A percentile compares a stretch with the other conserved stretches of the same genome.
Conservation (phyloP, 2,329 filamentous ascomycete species). For the Xylariaceae sp. region DNA sequence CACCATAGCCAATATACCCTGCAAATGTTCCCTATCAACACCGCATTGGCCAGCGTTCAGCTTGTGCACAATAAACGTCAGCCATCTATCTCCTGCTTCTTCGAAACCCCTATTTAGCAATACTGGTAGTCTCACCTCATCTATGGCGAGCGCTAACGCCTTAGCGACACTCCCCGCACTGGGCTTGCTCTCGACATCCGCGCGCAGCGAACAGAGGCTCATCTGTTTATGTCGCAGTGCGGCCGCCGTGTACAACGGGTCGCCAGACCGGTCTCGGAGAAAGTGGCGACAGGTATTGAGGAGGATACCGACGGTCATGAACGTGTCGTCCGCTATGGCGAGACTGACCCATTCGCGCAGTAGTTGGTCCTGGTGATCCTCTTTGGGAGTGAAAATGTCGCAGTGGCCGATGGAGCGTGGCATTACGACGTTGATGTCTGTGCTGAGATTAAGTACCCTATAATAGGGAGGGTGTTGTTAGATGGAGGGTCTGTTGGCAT, state of each 20-base stretch:
- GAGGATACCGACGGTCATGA: slow-evolving; percentile 5
- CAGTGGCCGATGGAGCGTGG: slow-evolving; percentile 5
- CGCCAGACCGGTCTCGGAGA: not conserved
- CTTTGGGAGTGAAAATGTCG: slow-evolving; percentile 2
- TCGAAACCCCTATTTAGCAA: not conserved
- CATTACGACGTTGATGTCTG: slow-evolving; percentile 6
- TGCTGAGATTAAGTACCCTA: not conserved
- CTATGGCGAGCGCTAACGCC: slow-evolving; percentile 5
- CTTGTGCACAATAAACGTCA: not conserved
- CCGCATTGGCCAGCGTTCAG: not conserved
- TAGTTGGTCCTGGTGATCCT: slow-evolving; percentile 4
- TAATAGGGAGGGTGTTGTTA: not conserved
- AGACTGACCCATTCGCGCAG: slow-evolving; percentile 8
- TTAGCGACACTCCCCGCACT: slow-evolving; percentile 5
- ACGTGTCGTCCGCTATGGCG: slow-evolving; percentile 2
- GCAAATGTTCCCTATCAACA: slow-evolving; percentile 5
- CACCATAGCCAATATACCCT: slow-evolving; percentile 2
- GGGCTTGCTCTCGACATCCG: slow-evolving; percentile 1
- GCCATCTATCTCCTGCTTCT: not conserved
- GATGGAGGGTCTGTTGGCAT: too few relatives aligned
- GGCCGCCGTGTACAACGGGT: not conserved
- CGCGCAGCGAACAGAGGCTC: not conserved
- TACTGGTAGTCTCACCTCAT: slow-evolving; percentile 1
- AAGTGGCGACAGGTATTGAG: slow-evolving; percentile 7
- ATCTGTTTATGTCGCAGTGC: slow-evolving; percentile 4